Conservation (phyloP, 805 yeast species). For the Nakazawaea peltata region DNA sequence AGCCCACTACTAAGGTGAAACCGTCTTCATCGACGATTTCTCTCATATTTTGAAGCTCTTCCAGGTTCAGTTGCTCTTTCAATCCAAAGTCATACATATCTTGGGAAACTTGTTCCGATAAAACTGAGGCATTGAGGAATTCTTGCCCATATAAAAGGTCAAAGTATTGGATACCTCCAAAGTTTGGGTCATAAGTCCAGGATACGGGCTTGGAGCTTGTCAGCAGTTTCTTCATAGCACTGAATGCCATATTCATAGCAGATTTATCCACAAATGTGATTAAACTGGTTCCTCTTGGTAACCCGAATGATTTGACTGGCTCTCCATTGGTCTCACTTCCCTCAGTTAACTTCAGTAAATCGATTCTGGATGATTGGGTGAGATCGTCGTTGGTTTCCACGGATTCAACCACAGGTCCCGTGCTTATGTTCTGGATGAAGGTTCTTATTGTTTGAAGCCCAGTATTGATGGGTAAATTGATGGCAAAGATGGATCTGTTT, state of each 20-base stretch:
- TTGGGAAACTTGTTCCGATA: slow-evolving; percentile 49
- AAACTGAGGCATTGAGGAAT: slow-evolving; percentile 36
- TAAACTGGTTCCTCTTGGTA: slow-evolving; percentile 71
- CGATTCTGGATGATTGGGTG: slow-evolving; percentile 36
- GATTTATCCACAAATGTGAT: slow-evolving; percentile 69
- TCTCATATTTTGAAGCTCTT: slow-evolving; percentile 45
- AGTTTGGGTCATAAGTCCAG: slow-evolving; percentile 24
- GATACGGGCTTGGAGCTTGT: slow-evolving; percentile 9
- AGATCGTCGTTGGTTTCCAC: slow-evolving; percentile 27
- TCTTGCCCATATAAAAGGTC: slow-evolving; percentile 6
- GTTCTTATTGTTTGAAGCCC: slow-evolving; percentile 42
- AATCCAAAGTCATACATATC: slow-evolving; percentile 61
- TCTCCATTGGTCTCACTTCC: slow-evolving; percentile 22
- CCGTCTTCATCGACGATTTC: slow-evolving; percentile 87
- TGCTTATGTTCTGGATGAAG: slow-evolving; percentile 50
- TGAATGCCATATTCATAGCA: slow-evolving; percentile 55
- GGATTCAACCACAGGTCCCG: slow-evolving; percentile 55
- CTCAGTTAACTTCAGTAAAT: slow-evolving; percentile 46
- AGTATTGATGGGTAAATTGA: slow-evolving; percentile 67
- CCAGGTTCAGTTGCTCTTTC: slow-evolving; percentile 57
- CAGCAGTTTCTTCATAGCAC: slow-evolving; percentile 47
- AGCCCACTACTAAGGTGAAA: slow-evolving; percentile 82
- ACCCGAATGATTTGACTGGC: slow-evolving; percentile 27
- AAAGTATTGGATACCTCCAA: slow-evolving; percentile 7
- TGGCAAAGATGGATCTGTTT: slow-evolving; percentile 59